Evolutionary conservation across 805 yeast species (phyloP).

Genomic region (Zygosaccharomyces bisporus): DNA sequence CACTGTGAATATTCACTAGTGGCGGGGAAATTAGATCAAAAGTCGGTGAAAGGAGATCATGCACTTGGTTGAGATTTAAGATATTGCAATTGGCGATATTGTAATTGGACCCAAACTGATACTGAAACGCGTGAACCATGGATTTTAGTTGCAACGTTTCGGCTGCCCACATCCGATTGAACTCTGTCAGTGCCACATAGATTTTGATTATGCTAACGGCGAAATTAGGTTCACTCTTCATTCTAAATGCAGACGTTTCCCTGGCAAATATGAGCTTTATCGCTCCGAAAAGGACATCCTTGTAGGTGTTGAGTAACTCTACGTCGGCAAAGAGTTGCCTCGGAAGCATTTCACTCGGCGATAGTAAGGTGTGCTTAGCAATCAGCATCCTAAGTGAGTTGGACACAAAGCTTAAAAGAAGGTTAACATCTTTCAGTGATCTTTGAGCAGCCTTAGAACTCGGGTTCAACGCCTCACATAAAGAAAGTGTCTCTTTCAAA

Average conservation of each 20-base stretch:
- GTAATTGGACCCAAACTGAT: slow-evolving; percentile 18
- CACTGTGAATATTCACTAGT: slow-evolving; percentile 15
- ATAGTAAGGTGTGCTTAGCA: slow-evolving; percentile 3
- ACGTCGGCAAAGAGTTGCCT: slow-evolving; percentile 10
- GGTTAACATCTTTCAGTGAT: slow-evolving; percentile 10
- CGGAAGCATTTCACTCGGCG: slow-evolving; percentile 3
- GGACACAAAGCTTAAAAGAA: slow-evolving; percentile 7
- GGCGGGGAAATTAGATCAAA: slow-evolving; percentile 20
- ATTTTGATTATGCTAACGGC: slow-evolving; percentile 10
- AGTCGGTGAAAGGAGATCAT: slow-evolving; percentile 24
- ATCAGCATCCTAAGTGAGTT: slow-evolving; percentile 7
- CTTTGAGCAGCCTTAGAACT: slow-evolving; percentile 8
- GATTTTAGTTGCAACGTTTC: slow-evolving; percentile 15
- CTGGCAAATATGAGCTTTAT: slow-evolving; percentile 16
- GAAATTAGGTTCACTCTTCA: slow-evolving; percentile 15
- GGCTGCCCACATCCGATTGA: slow-evolving; percentile 11
- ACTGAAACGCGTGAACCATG: slow-evolving; percentile 18
- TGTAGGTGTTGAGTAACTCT: slow-evolving; percentile 14
- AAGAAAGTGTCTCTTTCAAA: slow-evolving; percentile 8
- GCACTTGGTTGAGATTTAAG: slow-evolving; percentile 24
- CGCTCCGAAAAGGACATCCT: slow-evolving; percentile 14
- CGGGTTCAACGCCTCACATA: slow-evolving; percentile 12
- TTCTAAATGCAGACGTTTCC: slow-evolving; percentile 17
- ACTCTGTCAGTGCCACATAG: slow-evolving; percentile 11
- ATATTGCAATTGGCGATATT: slow-evolving; percentile 15